Evolutionary conservation across 2,329 filamentous ascomycete genomes (phyloP).

Genomic region (Calcarisporium arbuscula): DNA sequence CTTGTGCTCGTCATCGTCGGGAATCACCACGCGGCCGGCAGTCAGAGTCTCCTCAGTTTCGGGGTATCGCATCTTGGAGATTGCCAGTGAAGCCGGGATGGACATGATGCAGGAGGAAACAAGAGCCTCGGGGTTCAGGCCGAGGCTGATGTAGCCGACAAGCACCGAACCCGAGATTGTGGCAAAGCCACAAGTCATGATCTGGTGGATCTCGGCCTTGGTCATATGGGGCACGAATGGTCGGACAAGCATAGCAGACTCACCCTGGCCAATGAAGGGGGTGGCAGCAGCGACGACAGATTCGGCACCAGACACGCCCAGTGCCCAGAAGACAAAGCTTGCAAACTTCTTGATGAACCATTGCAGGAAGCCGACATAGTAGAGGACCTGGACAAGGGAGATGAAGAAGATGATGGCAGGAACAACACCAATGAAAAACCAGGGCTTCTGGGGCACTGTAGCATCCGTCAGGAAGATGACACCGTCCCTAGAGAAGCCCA

Average conservation of each 20-base stretch:
- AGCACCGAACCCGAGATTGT: conserved; percentile 87
- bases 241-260: conserved; percentile 86
- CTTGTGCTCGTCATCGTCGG: conserved; percentile 69
- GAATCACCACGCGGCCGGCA: conserved; percentile 72
- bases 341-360: conserved; percentile 89
- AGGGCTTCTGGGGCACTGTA: conserved; percentile 41
- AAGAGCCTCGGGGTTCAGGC: conserved; percentile 76
- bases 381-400: conserved; percentile 79
- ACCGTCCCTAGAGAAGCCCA: conserved; percentile 71
- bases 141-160: conserved; percentile 78
- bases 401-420: conserved; percentile 96
- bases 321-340: conserved; percentile 83
- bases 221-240: conserved; percentile 84
- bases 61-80: conserved; percentile 84
- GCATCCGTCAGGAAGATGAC: conserved; percentile 56
- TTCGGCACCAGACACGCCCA: conserved; percentile 83
- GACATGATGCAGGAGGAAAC: conserved; percentile 94
- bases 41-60: conserved; percentile 84
- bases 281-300: conserved; percentile 91
- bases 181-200: conserved; percentile 89
- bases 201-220: conserved; percentile 80
- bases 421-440: conserved; percentile 75
- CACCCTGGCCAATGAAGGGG: conserved; percentile 90
- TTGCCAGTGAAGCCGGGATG: conserved; percentile 82
- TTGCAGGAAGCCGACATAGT: conserved; percentile 74